Evolutionary conservation across 2,329 filamentous ascomycete genomes (phyloP).

Genomic region (Juglanconis sp.): DNA sequence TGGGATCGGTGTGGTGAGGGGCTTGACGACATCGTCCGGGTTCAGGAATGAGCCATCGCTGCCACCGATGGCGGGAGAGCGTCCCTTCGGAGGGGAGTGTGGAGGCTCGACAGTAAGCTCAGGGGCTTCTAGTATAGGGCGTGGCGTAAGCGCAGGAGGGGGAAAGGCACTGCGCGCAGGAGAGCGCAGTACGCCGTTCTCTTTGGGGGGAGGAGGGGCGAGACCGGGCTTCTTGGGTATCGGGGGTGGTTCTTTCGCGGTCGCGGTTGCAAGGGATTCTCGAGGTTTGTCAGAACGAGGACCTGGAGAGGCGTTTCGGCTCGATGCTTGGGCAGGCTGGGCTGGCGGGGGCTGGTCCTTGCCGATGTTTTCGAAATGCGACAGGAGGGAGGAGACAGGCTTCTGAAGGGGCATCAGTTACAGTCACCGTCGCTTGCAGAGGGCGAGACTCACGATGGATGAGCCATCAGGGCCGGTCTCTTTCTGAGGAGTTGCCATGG

Average conservation of each 20-base stretch:
- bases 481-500: conserved; percentile 15
- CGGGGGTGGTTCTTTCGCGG: conserved; percentile 31
- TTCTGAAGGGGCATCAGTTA: conserved; percentile 48
- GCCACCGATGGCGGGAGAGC: conserved; percentile 30
- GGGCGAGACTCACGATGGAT: conserved; percentile 59
- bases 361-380: conserved; percentile 77
- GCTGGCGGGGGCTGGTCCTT: conserved; percentile 34
- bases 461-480: conserved; percentile 64
- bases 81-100: conserved; percentile 60
- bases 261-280: conserved; percentile 33
- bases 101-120: conserved; percentile 69
- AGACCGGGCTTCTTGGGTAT: conserved; percentile 32
- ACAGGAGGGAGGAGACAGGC: conserved; percentile 77
- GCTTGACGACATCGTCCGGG: conserved; percentile 40
- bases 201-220: conserved; percentile 20
- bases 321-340: conserved; percentile 30
- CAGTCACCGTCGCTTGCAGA: conserved; percentile 15
- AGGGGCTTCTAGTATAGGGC: conserved; percentile 48
- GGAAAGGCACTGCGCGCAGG: conserved; percentile 32
- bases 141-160: conserved; percentile 44
- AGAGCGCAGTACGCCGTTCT: conserved; percentile 19
- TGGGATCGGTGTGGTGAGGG: conserved; percentile 37
- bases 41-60: conserved; percentile 46
- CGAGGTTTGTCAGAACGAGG: conserved; percentile 41
- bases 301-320: conserved; percentile 31